Percentiles rank a stretch among this genome's conserved stretches.
Evolutionary conservation across 768 basidiomycete species (phyloP).

Genomic region (Cystofilobasidium bisporidii): DNA sequence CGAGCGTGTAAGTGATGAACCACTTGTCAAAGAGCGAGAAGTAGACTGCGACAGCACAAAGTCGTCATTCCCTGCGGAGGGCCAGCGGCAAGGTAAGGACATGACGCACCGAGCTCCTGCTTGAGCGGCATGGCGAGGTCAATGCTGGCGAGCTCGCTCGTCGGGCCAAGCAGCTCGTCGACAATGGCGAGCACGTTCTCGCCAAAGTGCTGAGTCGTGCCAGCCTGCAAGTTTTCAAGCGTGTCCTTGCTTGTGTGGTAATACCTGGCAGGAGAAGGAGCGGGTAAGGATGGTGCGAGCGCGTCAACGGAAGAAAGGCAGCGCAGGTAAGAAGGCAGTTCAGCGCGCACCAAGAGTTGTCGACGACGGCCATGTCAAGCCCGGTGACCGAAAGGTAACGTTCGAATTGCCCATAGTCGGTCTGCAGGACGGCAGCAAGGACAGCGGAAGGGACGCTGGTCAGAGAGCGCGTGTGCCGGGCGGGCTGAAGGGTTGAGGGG

Average conservation of each 20-base stretch:
- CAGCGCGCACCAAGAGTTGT: constrained; percentile 12
- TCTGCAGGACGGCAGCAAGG: not conserved
- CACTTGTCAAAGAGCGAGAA: constrained; percentile 21
- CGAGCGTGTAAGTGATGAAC: constrained; percentile 23
- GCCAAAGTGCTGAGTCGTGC: constrained; percentile 28
- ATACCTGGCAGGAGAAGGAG: not conserved
- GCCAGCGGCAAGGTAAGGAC: too few relatives aligned
- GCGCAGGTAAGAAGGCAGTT: too few relatives aligned
- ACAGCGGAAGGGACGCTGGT: too few relatives aligned
- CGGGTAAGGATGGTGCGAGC: not conserved
- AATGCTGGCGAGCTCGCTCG: not conserved
- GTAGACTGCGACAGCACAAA: constrained; percentile 18
- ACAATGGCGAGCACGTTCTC: constrained; percentile 25
- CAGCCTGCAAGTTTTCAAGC: constrained; percentile 17
- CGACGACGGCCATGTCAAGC: constrained; percentile 25
- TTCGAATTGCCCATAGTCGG: constrained; percentile 23
- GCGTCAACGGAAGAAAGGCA: not conserved
- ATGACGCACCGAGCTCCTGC: constrained; percentile 4
- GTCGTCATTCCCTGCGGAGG: too few relatives aligned
- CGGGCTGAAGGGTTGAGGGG: too few relatives aligned
- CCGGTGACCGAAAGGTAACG: constrained; percentile 13
- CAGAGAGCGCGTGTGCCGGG: too few relatives aligned
- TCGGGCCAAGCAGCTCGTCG: constrained; percentile 9
- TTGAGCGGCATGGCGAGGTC: not conserved
- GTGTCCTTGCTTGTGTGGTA: constrained; percentile 25